phyloP scores from a whole-genome alignment of 139 green algal genomes.

The Auxenochlorella protothecoides region DNA sequence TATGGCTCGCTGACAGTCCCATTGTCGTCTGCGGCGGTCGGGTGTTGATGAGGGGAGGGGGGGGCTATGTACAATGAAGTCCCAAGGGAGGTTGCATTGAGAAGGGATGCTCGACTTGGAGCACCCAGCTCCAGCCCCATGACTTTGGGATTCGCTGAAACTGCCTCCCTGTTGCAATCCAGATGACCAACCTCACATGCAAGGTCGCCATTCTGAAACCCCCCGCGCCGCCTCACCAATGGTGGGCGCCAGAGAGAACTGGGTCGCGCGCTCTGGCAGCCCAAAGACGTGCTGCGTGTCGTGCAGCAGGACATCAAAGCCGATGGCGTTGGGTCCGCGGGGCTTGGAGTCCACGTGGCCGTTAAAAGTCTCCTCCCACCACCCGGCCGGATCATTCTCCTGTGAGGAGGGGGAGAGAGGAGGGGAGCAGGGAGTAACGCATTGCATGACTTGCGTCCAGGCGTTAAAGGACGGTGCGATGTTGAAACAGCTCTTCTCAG shows the following conservation, averaged over 20 bases:
- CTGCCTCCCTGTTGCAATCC: no score
- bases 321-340: constrained; percentile 78
- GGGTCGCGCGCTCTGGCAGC: constrained; percentile 83
- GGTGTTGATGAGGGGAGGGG: not conserved
- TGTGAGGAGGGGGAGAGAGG: constrained; percentile 2
- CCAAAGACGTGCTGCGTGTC: constrained; percentile 79
- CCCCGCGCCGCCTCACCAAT: no score
- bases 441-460: no score
- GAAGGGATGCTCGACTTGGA: not conserved
- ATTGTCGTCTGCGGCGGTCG: constrained; percentile 1
- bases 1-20: constrained; percentile 74
- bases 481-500: no score
- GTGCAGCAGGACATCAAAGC: constrained; percentile 81
- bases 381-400: constrained; percentile 64
- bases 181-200: no score
- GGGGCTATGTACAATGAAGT: not conserved
- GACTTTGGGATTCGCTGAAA: not conserved
- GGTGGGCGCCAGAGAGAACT: constrained; percentile 59
- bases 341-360: constrained; percentile 75
- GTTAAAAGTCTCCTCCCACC: constrained; percentile 89
- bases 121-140: not conserved
- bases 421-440: not conserved
- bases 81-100: not conserved
- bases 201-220: not conserved
- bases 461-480: no score